phyloP scores from a whole-genome alignment of 208 protist species.

The Porcisia deanei region DNA sequence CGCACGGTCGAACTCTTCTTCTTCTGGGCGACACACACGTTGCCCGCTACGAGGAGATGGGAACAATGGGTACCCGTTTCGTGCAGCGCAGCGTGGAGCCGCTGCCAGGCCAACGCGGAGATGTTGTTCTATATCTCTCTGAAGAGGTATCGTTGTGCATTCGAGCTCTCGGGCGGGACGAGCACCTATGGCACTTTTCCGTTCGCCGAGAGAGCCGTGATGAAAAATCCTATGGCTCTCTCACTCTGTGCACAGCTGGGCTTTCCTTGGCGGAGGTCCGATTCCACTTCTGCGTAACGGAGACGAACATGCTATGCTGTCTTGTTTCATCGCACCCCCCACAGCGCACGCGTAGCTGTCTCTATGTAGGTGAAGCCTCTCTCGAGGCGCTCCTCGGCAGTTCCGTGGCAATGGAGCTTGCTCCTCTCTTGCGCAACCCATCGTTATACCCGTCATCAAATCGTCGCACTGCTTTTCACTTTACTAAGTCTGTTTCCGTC shows the following conservation, averaged over 20 bases:
- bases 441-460: slow-evolving; percentile 1
- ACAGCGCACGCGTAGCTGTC: slow-evolving; percentile 27
- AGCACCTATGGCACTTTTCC: slow-evolving; percentile 28
- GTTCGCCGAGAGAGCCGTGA: background rate
- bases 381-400: slow-evolving; percentile 4
- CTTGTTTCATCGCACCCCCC: slow-evolving; percentile 31
- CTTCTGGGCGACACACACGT: slow-evolving; percentile 17
- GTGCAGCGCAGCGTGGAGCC: slow-evolving; percentile 16
- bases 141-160: slow-evolving; percentile 4
- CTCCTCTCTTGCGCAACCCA: slow-evolving; percentile 37
- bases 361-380: slow-evolving; percentile 25
- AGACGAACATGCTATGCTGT: slow-evolving; percentile 18
- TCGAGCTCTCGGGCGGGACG: slow-evolving; percentile 20
- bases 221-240: background rate
- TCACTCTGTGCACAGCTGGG: slow-evolving; percentile 12
- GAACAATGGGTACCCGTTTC: slow-evolving; percentile 31
- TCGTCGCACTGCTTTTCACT: slow-evolving; percentile 53
- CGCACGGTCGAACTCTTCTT: slow-evolving; percentile 5
- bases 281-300: slow-evolving; percentile 26
- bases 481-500: slow-evolving; percentile 61
- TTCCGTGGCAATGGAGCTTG: slow-evolving; percentile 6
- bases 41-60: slow-evolving; percentile 27
- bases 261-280: slow-evolving; percentile 28
- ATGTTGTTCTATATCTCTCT: slow-evolving; percentile 12
- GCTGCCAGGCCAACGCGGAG: slow-evolving; percentile 16